These are phyloP conservation scores for Vickermania ingenoplastis DNA, from an alignment of 208 protist genomes.

Conservation along the genomic window DNA sequence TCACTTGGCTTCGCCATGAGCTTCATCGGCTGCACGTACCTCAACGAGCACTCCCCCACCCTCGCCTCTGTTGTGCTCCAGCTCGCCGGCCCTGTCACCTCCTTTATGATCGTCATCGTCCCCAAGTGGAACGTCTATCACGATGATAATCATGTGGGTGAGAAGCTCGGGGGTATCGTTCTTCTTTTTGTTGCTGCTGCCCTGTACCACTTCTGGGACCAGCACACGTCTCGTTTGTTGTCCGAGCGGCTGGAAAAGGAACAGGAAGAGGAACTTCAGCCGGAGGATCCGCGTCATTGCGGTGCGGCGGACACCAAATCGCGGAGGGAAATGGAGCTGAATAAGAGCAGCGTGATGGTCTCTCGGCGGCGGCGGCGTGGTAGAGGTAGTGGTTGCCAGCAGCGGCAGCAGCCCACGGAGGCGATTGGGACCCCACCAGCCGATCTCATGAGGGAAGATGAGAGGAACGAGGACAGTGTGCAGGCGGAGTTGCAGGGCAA, in stretches of 20 bases:
- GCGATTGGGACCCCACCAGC: no score
- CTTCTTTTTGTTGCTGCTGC: constrained; percentile 46
- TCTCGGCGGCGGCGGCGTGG: no score
- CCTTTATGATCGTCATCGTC: constrained; percentile 58
- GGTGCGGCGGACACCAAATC: no score
- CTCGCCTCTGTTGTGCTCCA: constrained; percentile 77
- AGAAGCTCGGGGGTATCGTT: constrained; percentile 65
- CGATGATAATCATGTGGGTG: constrained; percentile 35
- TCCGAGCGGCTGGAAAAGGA: constrained; percentile 12
- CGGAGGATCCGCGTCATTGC: no score
- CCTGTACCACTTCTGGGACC: constrained; percentile 75
- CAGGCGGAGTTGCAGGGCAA: no score
- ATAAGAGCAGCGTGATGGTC: no score
- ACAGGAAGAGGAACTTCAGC: constrained; percentile 10
- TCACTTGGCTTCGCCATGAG: constrained; percentile 68
- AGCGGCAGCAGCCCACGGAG: no score
- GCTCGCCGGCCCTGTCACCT: constrained; percentile 63
- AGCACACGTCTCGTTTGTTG: constrained; percentile 25
- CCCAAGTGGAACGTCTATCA: constrained; percentile 75
- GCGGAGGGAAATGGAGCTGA: no score
- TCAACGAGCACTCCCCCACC: constrained; percentile 77
- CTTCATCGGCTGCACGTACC: constrained; percentile 70
- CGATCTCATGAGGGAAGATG: no score
- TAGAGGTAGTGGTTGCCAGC: no score
- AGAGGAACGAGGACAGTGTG: no score